phyloP scores from a whole-genome alignment of 371 early-diverging fungal genomes.

The Saksenaea oblongispora region DNA sequence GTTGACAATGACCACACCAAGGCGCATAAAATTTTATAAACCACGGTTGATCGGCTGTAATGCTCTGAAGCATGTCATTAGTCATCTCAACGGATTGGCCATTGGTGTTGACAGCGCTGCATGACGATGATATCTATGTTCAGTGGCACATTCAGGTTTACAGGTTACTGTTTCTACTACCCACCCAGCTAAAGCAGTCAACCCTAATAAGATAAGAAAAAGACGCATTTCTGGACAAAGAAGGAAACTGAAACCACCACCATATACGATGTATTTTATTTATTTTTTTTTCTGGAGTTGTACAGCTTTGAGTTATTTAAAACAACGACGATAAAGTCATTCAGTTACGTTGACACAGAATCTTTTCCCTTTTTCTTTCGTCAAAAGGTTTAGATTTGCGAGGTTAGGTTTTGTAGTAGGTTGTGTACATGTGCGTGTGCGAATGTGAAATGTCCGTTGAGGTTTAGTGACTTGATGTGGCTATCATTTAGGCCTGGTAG shows the following conservation, averaged over 20 bases:
- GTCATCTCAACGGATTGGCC: background rate
- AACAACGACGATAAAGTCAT: too few species aligned
- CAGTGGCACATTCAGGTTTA: background rate
- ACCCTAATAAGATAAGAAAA: background rate
- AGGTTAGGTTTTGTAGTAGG: too few species aligned
- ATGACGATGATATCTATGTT: background rate
- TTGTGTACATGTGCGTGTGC: too few species aligned
- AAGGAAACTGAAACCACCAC: background rate
- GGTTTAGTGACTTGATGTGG: background rate
- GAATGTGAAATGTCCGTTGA: too few species aligned
- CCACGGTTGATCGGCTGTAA: constrained; percentile 44
- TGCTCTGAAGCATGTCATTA: background rate
- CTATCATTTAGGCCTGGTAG: constrained; percentile 56
- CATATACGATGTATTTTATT: too few species aligned
- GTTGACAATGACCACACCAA: constrained; percentile 86
- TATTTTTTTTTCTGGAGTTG: too few species aligned
- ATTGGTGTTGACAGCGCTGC: background rate
- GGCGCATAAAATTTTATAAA: constrained; percentile 85
- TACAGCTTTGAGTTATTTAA: too few species aligned
- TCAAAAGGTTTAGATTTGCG: too few species aligned
- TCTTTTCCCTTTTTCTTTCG: too few species aligned
- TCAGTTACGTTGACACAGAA: too few species aligned
- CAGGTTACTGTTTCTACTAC: background rate
- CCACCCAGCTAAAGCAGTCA: background rate
- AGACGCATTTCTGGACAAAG: background rate